A percentile compares a stretch with the other conserved stretches of the same genome.
These are phyloP conservation scores for Ceratocystiopsis brevicomis DNA, from an alignment of 2,329 filamentous ascomycete genomes.

Conservation along the genomic window DNA sequence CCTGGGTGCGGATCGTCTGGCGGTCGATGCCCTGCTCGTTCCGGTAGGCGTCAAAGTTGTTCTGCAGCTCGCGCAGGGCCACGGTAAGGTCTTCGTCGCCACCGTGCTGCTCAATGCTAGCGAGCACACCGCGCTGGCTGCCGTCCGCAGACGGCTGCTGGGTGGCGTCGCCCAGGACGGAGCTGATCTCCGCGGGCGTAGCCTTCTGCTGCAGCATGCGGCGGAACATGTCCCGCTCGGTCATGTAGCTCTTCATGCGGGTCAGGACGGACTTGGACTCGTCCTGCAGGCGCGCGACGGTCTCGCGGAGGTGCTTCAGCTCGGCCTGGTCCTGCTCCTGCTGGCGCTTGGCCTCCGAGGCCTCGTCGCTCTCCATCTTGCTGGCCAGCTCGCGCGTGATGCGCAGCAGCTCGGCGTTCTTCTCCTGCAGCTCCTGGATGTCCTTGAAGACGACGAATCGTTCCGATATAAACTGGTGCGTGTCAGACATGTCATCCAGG, in stretches of 20 bases:
- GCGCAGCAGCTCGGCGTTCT: constrained; percentile 69
- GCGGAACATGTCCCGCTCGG: constrained; percentile 93
- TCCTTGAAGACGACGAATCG: constrained; percentile 81
- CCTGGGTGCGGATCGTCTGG: constrained; percentile 65
- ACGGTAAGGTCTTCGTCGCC: constrained; percentile 54
- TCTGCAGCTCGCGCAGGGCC: constrained; percentile 70
- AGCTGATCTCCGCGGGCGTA: constrained; percentile 41
- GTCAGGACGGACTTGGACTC: constrained; percentile 67
- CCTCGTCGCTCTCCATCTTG: constrained; percentile 81
- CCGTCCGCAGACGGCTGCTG: constrained; percentile 40
- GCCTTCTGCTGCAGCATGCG: constrained; percentile 67
- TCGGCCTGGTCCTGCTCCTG: constrained; percentile 48
- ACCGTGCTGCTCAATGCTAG: constrained; percentile 32
- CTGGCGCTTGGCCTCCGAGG: constrained; percentile 44
- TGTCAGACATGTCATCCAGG: constrained; percentile 59
- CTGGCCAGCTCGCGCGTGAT: constrained; percentile 72
- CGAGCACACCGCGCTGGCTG: constrained; percentile 31
- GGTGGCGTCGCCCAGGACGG: constrained; percentile 37
- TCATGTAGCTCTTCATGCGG: constrained; percentile 81
- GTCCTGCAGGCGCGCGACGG: constrained; percentile 40
- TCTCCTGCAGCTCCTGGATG: constrained; percentile 64
- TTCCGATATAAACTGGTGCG: constrained; percentile 74
- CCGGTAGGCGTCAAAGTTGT: constrained; percentile 75
- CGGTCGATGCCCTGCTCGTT: constrained; percentile 70
- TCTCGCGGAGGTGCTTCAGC: constrained; percentile 35